Evolutionary conservation across 495 filamentous ascomycete genomes (phyloP).

Genomic region (Lentithecium fluviatile): DNA sequence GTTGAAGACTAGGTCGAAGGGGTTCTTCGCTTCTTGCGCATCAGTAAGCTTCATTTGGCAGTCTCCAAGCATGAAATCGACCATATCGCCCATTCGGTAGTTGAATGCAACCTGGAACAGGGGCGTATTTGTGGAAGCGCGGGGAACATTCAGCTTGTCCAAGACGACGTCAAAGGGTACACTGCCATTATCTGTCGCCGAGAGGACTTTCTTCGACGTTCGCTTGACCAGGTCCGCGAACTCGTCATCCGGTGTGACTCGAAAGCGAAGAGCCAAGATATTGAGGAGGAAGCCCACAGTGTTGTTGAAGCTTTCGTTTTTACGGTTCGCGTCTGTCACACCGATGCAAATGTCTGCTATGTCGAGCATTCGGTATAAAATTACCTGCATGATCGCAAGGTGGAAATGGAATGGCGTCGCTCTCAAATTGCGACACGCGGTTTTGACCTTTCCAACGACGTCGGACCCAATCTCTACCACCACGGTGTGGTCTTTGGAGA

Average conservation of each 20-base stretch:
- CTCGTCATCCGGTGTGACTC: background rate
- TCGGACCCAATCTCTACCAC: background rate
- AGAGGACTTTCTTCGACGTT: background rate
- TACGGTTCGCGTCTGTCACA: background rate
- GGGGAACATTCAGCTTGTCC: background rate
- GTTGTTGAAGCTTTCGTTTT: background rate
- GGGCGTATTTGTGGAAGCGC: background rate
- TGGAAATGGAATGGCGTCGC: background rate
- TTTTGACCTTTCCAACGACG: background rate
- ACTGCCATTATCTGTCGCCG: background rate
- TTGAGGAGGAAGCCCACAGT: constrained; percentile 1
- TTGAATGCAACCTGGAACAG: background rate
- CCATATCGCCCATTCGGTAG: background rate
- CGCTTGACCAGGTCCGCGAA: background rate
- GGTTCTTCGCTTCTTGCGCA: background rate
- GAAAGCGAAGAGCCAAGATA: background rate
- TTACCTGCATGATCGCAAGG: background rate
- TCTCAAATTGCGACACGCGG: background rate
- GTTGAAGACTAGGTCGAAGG: background rate
- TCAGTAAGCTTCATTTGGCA: background rate
- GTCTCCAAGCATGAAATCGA: background rate
- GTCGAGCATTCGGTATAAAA: background rate
- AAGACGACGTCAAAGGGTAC: background rate
- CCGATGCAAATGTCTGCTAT: constrained; percentile 1
- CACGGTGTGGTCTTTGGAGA: background rate